Conservation (phyloP, 1,284 basidiomycete species). For the Thecaphora frezii region DNA sequence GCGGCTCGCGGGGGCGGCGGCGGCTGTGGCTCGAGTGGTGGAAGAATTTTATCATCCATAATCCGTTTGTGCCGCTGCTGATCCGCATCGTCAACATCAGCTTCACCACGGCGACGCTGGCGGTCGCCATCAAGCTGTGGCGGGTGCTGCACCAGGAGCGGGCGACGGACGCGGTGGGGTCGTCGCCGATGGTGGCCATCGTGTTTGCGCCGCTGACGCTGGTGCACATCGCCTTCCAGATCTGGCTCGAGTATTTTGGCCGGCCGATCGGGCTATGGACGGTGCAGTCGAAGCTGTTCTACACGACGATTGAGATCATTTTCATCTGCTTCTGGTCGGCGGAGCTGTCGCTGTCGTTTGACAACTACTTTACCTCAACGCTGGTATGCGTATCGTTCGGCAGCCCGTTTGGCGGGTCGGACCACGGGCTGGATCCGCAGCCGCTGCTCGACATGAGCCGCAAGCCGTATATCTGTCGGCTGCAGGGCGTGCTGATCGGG, state of each 20-base stretch:
- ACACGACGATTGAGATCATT: slow-evolving; percentile 64
- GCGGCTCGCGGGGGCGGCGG: slow-evolving; percentile 10
- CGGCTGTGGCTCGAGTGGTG: slow-evolving; percentile 31
- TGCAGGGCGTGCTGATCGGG: slow-evolving; percentile 56
- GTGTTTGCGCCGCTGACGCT: slow-evolving; percentile 82
- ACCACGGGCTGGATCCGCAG: slow-evolving; percentile 36
- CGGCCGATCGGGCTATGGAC: slow-evolving; percentile 84
- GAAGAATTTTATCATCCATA: slow-evolving; percentile 55
- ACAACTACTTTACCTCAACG: slow-evolving; percentile 85
- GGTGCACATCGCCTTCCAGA: slow-evolving; percentile 71
- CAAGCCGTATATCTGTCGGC: slow-evolving; percentile 67
- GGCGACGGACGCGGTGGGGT: slow-evolving; percentile 73
- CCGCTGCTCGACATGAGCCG: slow-evolving; percentile 39
- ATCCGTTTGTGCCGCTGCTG: slow-evolving; percentile 64
- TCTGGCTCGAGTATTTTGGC: slow-evolving; percentile 75
- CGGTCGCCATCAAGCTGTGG: slow-evolving; percentile 75
- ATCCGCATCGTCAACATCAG: slow-evolving; percentile 81
- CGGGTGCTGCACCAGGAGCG: slow-evolving; percentile 64
- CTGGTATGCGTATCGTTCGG: slow-evolving; percentile 66
- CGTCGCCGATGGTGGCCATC: slow-evolving; percentile 78
- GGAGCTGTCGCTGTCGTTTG: slow-evolving; percentile 80
- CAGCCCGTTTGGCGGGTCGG: slow-evolving; percentile 64
- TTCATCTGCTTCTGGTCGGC: slow-evolving; percentile 91
- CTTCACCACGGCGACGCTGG: slow-evolving; percentile 78
- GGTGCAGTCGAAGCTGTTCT: slow-evolving; percentile 52